Base-by-base conservation (phyloP, 129 eudicot genomes). In the Silybum marianum region DNA sequence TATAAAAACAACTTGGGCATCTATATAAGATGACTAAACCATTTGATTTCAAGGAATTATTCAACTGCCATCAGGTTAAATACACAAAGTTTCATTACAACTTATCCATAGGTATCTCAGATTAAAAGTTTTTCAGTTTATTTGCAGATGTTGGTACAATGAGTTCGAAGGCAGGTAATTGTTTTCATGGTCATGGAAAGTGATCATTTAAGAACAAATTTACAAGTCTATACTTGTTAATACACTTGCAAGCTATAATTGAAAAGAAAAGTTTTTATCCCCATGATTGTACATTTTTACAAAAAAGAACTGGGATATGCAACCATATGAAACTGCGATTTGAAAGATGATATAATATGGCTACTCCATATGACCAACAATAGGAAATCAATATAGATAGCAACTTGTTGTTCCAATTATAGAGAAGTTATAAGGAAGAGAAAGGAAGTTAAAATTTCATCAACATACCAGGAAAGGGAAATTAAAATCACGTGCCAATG, bases 1-100 rank as follows among this genome's bases (percentile, higher is more conserved):
- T 96, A 78, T 95, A 96, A 81, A 85, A 92, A 73, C 99, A 96
- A 85, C 95, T 96, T 79, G 91, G 94, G 71, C 95, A 90, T 77
- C 54, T 11, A 44, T 18, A 44, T 44, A 58, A 7, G 23, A 58
- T 58, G 21, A 58, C 23, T 58, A 16, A 44, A 44, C 54, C 54
- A 44, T 44, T 44, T 44, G 22, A 69, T 25, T 69, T 44, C 82
- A 78, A 69, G 44, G 60, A 48, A 28, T 46, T 30, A 12, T 48
- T 78, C 21, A 13, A 54, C 71, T 81, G 26, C 76, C 24, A 67
- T 51, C 36, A 66, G 63, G 44, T 34, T 21, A 28, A 28, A 73
- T 60, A 84, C 44, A 63, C 14, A 18, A 77, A 38, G 22, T 13
- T 40, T 25, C 12, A 39, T 34, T 51, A 81, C 48, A 22, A 21